Base-by-base conservation (phyloP, 345 rosid species). In the Combretum micranthum region DNA sequence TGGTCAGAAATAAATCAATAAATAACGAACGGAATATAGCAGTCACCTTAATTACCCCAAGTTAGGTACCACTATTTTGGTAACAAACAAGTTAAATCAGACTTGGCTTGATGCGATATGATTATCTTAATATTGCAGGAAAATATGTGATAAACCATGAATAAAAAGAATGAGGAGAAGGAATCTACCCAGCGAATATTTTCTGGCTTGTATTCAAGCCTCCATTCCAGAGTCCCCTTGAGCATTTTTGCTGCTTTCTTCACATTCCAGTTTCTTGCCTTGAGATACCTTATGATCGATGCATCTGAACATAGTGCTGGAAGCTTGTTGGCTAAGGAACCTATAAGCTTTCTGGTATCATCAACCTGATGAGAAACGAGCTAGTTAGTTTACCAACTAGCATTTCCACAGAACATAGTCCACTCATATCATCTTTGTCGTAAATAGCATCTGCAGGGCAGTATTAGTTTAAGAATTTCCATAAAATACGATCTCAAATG, bases 231-330 rank as follows among this genome's bases (percentile, higher is more conserved):
- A 55, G 85, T 83, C 60, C 77, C 88, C 53, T 81, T 75, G 62
- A 85, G 75, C 96, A 83, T 88, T 66, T 79, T 85, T 62, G 80
- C 49, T 2, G 90, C 90, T 54, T 85, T 88, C 67, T 79, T 88
- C 48, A 74, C 65, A 68, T 67, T 75, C 78, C 90, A 81, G 60
- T 80, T 85, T 62, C 92, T 78, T 4, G 92, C 92, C 59, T 69
- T 68, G 49, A 88, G 78, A 55, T 74, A 83, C 52, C 96, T 79
- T 62, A 65, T 23, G 63, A 83, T 74, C 42, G 87, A 70, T 63
- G 77, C 81, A 72, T 81, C 81, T 1, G 84, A 76, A 56, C 86
- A 85, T 52, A 75, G 73, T 50, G 57, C 48, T 15, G 87, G 83
- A 54, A 76, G 61, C 72, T 85, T 87, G 47, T 71, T 75, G 22